Evolutionary conservation across 2,329 filamentous ascomycete genomes (phyloP).

Genomic region (Arthroderma sp.): DNA sequence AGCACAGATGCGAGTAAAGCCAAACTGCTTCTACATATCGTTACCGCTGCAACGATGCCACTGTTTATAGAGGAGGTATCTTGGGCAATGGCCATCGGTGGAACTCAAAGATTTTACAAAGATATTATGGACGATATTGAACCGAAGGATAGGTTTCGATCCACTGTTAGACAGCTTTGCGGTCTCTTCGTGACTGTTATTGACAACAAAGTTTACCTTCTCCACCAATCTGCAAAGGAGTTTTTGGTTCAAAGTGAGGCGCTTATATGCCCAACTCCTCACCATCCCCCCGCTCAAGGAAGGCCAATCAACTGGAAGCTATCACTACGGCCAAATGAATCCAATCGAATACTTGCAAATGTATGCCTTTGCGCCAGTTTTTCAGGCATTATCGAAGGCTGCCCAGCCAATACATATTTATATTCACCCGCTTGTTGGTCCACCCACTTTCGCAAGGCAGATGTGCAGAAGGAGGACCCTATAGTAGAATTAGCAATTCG

Average conservation of each 20-base stretch:
- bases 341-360: background rate
- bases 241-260: constrained; percentile 18
- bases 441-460: background rate
- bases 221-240: constrained; percentile 30
- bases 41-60: constrained; percentile 22
- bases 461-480: background rate
- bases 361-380: background rate
- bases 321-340: background rate
- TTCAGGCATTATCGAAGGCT: background rate
- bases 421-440: background rate
- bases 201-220: constrained; percentile 22
- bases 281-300: background rate
- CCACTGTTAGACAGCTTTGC: constrained; percentile 19
- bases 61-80: constrained; percentile 23
- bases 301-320: background rate
- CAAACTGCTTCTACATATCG: constrained; percentile 22
- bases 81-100: constrained; percentile 13
- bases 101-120: constrained; percentile 4
- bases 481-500: background rate
- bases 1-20: constrained; percentile 16
- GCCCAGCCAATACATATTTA: background rate
- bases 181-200: constrained; percentile 26
- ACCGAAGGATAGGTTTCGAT: constrained; percentile 7
- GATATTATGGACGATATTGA: constrained; percentile 9
- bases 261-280: too few relatives aligned